Percentiles rank a stretch among this genome's conserved stretches.
Evolutionary conservation across 2,329 filamentous ascomycete genomes (phyloP).

Genomic region (Colletotrichum cereale): DNA sequence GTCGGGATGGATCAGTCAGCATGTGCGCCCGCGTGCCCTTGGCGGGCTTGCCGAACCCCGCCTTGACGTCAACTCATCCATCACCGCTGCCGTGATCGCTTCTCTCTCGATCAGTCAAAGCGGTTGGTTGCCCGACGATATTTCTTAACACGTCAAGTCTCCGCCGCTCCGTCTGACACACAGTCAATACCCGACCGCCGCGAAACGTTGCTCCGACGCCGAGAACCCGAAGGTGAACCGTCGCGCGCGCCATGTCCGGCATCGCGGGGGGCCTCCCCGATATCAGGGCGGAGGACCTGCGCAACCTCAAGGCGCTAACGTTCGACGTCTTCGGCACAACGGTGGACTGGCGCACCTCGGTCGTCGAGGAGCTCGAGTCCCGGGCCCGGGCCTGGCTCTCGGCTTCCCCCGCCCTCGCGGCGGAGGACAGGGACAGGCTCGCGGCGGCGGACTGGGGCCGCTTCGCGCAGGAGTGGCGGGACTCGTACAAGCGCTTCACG

Average conservation of each 20-base stretch:
- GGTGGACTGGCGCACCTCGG: constrained; percentile 81
- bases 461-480: constrained; percentile 79
- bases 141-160: background rate
- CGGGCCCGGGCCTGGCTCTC: constrained; percentile 63
- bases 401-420: constrained; percentile 58
- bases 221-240: background rate
- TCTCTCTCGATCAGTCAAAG: background rate
- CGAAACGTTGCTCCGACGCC: background rate
- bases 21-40: background rate
- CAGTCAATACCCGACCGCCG: no score
- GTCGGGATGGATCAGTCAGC: constrained; percentile 16
- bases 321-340: constrained; percentile 87
- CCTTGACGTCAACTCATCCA: constrained; percentile 2
- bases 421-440: constrained; percentile 59
- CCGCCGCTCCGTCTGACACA: background rate
- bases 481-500: constrained; percentile 73
- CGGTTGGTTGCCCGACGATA: background rate
- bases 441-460: constrained; percentile 69
- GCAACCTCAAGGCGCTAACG: constrained; percentile 68
- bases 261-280: constrained; percentile 9
- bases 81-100: background rate
- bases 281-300: constrained; percentile 10
- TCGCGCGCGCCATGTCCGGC: constrained; percentile 44
- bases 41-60: background rate
- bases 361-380: constrained; percentile 69